These are phyloP conservation scores for Candida sonorensis DNA, from an alignment of 805 yeast species.

Conservation along the genomic window DNA sequence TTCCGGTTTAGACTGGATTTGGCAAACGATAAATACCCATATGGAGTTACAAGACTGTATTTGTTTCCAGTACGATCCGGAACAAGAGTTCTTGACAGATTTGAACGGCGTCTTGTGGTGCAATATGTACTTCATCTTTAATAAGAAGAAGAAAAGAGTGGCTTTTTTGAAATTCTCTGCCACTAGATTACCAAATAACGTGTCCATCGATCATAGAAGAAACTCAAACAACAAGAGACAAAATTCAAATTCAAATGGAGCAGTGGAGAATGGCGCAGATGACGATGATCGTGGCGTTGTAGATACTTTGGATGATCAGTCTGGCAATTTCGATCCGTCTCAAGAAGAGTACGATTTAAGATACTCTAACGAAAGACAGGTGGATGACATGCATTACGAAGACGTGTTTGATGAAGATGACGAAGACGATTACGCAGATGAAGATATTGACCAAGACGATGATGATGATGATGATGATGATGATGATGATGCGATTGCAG, in stretches of 20 bases:
- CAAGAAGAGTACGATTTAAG: constrained; percentile 32
- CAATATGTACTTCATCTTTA: constrained; percentile 85
- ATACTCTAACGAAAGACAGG: constrained; percentile 17
- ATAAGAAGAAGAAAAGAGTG: constrained; percentile 86
- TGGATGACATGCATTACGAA: constrained; percentile 22
- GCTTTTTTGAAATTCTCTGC: constrained; percentile 75
- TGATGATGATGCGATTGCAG: constrained; percentile 22
- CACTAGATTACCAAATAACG: constrained; percentile 24
- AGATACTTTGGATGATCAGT: constrained; percentile 26
- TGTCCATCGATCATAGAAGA: constrained; percentile 23
- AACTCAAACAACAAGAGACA: constrained; percentile 12
- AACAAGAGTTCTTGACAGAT: constrained; percentile 63
- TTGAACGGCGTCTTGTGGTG: constrained; percentile 59
- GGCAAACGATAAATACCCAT: constrained; percentile 83
- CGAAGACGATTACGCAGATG: constrained; percentile 34
- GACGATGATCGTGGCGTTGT: constrained; percentile 26
- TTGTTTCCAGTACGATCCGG: constrained; percentile 57
- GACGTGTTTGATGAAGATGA: constrained; percentile 34
- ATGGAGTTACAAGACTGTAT: constrained; percentile 65
- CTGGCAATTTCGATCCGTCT: constrained; percentile 22
- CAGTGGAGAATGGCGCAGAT: no score
- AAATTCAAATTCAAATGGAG: no score
- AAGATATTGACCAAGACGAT: constrained; percentile 36
- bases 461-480: constrained; percentile 31
- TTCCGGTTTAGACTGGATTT: constrained; percentile 55